Conservation (phyloP, 202 grass and related monocot genomes). For the Zizania palustris region DNA sequence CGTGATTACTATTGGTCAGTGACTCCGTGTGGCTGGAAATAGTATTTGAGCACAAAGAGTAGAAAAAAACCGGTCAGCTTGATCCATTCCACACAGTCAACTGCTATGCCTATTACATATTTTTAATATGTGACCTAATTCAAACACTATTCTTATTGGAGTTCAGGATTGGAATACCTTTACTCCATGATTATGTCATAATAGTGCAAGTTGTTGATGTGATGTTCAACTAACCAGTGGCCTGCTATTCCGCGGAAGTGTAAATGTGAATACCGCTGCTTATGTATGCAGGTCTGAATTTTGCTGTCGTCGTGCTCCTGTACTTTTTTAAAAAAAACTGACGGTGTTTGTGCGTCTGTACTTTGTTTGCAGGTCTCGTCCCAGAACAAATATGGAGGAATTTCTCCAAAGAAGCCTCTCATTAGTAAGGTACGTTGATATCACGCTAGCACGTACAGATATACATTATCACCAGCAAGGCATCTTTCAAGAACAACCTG, state of each 20-base stretch:
- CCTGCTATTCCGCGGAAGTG: too few relatives aligned
- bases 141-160: not conserved
- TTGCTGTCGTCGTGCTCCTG: not conserved
- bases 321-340: not conserved
- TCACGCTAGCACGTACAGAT: not conserved
- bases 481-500: not conserved
- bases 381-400: slow-evolving; percentile 51
- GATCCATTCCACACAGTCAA: slow-evolving; percentile 6
- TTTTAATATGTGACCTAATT: not conserved
- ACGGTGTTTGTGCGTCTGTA: not conserved
- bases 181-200: not conserved
- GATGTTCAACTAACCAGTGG: slow-evolving; percentile 18
- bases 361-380: slow-evolving; percentile 29
- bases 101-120: slow-evolving; percentile 1
- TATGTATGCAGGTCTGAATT: not conserved
- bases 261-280: not conserved
- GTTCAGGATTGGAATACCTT: slow-evolving; percentile 2
- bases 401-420: slow-evolving; percentile 48
- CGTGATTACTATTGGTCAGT: too few relatives aligned
- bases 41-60: not conserved
- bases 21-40: slow-evolving; percentile 21
- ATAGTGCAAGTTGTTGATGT: slow-evolving; percentile 20
- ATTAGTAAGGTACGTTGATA: slow-evolving; percentile 47
- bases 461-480: not conserved
- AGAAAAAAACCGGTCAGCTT: not conserved